These are phyloP conservation scores for Umbelopsis sp. DNA, from an alignment of 192 early-diverging fungal genomes.

Conservation along the genomic window DNA sequence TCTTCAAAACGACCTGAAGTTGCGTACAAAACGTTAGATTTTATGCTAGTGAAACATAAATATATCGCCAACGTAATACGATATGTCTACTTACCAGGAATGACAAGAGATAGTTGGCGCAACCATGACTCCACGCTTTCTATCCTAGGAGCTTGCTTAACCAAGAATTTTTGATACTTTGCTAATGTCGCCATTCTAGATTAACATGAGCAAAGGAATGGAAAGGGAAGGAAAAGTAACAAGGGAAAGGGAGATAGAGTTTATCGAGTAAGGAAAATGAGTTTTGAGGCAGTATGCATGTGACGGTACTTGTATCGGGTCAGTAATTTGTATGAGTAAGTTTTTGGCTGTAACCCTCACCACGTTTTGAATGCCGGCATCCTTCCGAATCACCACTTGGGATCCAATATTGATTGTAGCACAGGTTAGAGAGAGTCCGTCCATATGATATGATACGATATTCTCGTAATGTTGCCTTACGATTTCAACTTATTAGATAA, in stretches of 20 bases:
- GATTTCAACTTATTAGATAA: conserved; percentile 38
- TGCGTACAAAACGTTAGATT: not conserved
- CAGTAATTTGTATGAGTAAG: not conserved
- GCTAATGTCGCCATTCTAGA: not conserved
- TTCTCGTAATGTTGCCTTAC: not conserved
- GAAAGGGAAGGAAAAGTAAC: not conserved
- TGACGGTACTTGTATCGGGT: not conserved
- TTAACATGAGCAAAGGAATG: not conserved
- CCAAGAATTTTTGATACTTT: conserved; percentile 7
- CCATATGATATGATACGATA: not conserved
- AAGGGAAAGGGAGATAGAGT: not conserved
- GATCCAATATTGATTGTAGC: conserved; percentile 53
- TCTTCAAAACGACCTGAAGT: conserved; percentile 28
- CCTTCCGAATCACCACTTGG: conserved; percentile 49
- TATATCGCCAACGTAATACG: not conserved
- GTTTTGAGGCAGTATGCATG: not conserved
- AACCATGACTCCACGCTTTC: conserved; percentile 24
- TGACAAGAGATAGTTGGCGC: conserved; percentile 19
- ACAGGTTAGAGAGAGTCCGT: conserved; percentile 32
- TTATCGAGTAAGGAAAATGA: not conserved
- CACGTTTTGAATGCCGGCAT: conserved; percentile 12
- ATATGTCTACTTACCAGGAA: conserved; percentile 18
- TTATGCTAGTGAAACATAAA: not conserved
- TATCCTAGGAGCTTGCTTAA: conserved; percentile 16
- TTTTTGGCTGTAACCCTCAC: not conserved